phyloP scores from a whole-genome alignment of 495 filamentous ascomycete genomes.

The Xanthoparmelia taractica region DNA sequence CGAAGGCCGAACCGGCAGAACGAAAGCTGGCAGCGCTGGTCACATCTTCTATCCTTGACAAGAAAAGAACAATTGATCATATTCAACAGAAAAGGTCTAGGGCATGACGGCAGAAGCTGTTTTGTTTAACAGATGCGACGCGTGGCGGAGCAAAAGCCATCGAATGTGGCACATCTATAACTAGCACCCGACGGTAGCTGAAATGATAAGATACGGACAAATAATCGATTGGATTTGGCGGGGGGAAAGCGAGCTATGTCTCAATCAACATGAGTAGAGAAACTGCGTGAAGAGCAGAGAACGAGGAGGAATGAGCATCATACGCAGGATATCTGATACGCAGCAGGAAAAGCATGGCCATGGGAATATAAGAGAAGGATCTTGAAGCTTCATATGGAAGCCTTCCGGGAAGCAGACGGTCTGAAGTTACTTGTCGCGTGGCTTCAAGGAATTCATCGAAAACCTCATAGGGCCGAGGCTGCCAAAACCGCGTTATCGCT shows the following conservation, averaged over 20 bases:
- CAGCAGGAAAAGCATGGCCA: neutral
- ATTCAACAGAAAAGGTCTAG: neutral
- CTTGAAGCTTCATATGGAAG: too few species aligned
- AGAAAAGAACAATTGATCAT: neutral
- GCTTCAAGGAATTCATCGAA: neutral
- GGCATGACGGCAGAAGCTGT: neutral
- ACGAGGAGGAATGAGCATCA: neutral
- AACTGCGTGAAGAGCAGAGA: neutral
- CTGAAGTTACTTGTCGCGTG: neutral
- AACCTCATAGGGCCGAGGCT: neutral
- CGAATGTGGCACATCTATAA: neutral
- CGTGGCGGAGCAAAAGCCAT: neutral
- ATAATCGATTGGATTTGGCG: too few species aligned
- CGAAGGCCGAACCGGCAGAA: neutral
- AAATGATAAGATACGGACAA: too few species aligned
- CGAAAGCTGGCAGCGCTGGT: too few species aligned
- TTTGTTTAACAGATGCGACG: neutral
- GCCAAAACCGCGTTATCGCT: neutral
- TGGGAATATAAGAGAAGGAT: neutral
- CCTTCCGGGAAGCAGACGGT: too few species aligned
- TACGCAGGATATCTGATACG: neutral
- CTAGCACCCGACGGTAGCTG: neutral
- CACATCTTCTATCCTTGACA: neutral
- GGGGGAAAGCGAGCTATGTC: too few species aligned
- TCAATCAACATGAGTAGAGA: neutral